A percentile compares a stretch with the other conserved stretches of the same genome.
Evolutionary conservation across 352 stramenopile species (phyloP).

Genomic region (Phytophthora europaea): DNA sequence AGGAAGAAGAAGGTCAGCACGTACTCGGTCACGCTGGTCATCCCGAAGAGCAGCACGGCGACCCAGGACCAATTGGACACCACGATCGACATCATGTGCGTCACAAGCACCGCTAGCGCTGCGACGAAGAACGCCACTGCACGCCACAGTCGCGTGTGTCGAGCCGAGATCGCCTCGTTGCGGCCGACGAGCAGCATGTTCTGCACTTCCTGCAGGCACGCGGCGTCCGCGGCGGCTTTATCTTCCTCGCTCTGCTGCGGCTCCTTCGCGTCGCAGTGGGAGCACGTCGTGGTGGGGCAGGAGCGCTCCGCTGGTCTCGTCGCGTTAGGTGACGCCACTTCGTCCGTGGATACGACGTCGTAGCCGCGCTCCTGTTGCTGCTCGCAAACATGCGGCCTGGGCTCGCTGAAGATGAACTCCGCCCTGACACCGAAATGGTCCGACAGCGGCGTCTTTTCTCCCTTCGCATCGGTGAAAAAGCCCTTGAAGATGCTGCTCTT

Average conservation of each 20-base stretch:
- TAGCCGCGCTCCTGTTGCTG: conserved; percentile 32
- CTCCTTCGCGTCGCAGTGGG: conserved; percentile 56
- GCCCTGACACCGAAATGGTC: conserved; percentile 85
- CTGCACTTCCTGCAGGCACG: conserved; percentile 61
- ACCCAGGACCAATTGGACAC: conserved; percentile 47
- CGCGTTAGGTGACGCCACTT: conserved; percentile 21
- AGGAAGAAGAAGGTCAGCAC: conserved; percentile 83
- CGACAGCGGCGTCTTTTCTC: conserved; percentile 74
- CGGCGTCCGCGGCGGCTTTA: conserved; percentile 27
- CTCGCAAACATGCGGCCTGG: conserved; percentile 45
- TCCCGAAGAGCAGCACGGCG: conserved; percentile 42
- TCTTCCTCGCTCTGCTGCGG: conserved; percentile 31
- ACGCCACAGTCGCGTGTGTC: conserved; percentile 53
- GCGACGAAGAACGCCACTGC: conserved; percentile 44
- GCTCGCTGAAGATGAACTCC: conserved; percentile 64
- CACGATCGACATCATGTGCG: conserved; percentile 41
- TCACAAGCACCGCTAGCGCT: conserved; percentile 39
- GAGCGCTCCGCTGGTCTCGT: conserved; percentile 16
- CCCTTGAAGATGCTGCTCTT: conserved; percentile 79
- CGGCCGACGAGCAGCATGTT: conserved; percentile 52
- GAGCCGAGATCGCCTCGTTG: conserved; percentile 47
- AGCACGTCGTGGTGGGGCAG: conserved; percentile 53
- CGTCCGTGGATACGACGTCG: conserved; percentile 34
- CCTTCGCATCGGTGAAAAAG: conserved; percentile 74
- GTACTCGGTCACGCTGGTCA: conserved; percentile 69